phyloP scores from a whole-genome alignment of 106 monocot species.

The Posidonia australis region DNA sequence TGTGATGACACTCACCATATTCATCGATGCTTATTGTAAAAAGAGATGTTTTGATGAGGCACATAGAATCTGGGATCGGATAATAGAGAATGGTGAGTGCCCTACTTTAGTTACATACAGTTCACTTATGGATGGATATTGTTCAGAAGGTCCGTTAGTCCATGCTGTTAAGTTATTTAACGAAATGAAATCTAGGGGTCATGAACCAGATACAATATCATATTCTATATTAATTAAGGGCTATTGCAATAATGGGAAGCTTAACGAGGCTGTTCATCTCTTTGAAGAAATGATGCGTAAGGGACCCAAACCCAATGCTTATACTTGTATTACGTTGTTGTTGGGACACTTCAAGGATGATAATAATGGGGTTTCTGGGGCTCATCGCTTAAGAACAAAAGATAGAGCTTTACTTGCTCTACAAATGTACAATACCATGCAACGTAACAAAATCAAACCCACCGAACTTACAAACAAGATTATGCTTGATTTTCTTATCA shows the following conservation, averaged over 20 bases:
- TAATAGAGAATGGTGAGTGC: not conserved
- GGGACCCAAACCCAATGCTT: conserved; percentile 18
- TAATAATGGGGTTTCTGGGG: too few relatives aligned
- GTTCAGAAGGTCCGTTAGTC: not conserved
- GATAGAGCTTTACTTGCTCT: not conserved
- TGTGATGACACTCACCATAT: conserved; percentile 12
- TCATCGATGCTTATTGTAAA: conserved; percentile 18
- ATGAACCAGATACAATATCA: conserved; percentile 3
- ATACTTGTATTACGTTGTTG: conserved; percentile 21
- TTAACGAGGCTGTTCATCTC: conserved; percentile 16
- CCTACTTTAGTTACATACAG: conserved; percentile 12
- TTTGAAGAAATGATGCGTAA: conserved; percentile 22
- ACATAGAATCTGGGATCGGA: not conserved
- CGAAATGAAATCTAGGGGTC: not conserved
- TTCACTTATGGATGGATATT: conserved; percentile 4
- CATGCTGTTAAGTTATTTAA: not conserved
- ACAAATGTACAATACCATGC: conserved; percentile 7
- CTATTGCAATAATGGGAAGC: conserved; percentile 14
- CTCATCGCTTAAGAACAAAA: too few relatives aligned
- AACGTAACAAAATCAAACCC: not conserved
- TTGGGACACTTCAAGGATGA: conserved; percentile 8
- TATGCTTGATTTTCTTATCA: conserved; percentile 8
- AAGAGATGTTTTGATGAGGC: not conserved
- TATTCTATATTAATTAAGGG: conserved; percentile 33
- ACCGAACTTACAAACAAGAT: conserved; percentile 1